Evolutionary conservation across 2,329 filamentous ascomycete genomes (phyloP).

Genomic region (Pseudophaeomoniella oleicola): DNA sequence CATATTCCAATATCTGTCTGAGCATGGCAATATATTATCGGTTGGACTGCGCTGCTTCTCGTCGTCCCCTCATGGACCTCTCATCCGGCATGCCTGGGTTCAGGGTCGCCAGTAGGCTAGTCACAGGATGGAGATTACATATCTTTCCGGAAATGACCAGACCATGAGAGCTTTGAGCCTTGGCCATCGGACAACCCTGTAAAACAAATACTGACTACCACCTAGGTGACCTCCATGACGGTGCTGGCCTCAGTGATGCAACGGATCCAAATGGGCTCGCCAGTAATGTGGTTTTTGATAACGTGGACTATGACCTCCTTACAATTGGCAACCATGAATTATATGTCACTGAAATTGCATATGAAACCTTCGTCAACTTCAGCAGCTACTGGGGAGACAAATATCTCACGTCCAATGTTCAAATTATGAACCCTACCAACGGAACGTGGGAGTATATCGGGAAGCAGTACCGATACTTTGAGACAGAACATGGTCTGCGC

Average conservation of each 20-base stretch:
- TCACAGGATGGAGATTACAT: too few species aligned
- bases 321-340: slow-evolving; percentile 52
- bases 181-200: background rate
- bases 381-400: slow-evolving; percentile 41
- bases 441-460: slow-evolving; percentile 31
- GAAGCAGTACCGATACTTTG: slow-evolving; percentile 33
- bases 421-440: slow-evolving; percentile 30
- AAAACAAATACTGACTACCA: background rate
- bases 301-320: slow-evolving; percentile 38
- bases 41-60: too few species aligned
- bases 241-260: slow-evolving; percentile 47
- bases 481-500: slow-evolving; percentile 31
- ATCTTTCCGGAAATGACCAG: slow-evolving; percentile 5
- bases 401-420: slow-evolving; percentile 40
- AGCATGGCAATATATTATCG: too few species aligned
- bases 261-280: slow-evolving; percentile 42
- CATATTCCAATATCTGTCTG: too few species aligned
- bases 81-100: too few species aligned
- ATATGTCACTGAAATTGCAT: slow-evolving; percentile 46
- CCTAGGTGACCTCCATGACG: slow-evolving; percentile 48
- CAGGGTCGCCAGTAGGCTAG: too few species aligned
- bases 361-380: slow-evolving; percentile 46
- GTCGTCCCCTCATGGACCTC: too few species aligned
- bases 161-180: slow-evolving; percentile 8
- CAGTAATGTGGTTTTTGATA: slow-evolving; percentile 38